These are phyloP conservation scores for Wickerhamomyces silvicola DNA, from an alignment of 805 yeast species.

Conservation along the genomic window DNA sequence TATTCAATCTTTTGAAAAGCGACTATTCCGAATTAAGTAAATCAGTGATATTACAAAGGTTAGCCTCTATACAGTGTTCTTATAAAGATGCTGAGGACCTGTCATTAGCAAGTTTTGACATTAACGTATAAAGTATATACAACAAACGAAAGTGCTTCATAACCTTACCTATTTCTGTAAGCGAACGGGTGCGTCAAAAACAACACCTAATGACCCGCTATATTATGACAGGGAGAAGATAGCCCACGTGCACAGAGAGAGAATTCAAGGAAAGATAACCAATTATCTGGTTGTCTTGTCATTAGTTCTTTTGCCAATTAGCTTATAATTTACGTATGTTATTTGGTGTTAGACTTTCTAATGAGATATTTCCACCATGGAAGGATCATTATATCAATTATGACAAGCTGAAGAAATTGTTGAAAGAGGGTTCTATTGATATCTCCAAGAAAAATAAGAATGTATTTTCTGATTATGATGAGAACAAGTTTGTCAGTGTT, in stretches of 20 bases:
- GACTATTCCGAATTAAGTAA: slow-evolving; percentile 5
- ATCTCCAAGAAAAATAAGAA: slow-evolving; percentile 19
- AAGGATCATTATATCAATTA: slow-evolving; percentile 63
- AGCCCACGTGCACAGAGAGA: too few species aligned
- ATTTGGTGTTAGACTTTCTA: slow-evolving; percentile 76
- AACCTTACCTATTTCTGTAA: too few species aligned
- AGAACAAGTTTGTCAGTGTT: slow-evolving; percentile 57
- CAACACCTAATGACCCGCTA: too few species aligned
- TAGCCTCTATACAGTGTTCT: background rate
- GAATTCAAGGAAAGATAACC: too few species aligned
- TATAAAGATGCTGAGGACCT: slow-evolving; percentile 5
- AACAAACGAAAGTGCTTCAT: too few species aligned
- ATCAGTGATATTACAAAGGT: background rate
- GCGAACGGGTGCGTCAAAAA: too few species aligned
- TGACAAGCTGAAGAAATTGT: slow-evolving; percentile 53
- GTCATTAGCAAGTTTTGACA: slow-evolving; percentile 6
- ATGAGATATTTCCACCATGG: slow-evolving; percentile 88
- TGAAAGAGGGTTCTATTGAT: slow-evolving; percentile 58
- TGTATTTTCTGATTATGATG: slow-evolving; percentile 67
- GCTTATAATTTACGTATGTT: too few species aligned
- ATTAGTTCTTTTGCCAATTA: too few species aligned
- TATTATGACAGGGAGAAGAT: too few species aligned
- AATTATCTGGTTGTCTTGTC: too few species aligned
- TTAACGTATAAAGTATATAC: slow-evolving; percentile 1
- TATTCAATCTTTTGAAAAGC: slow-evolving; percentile 8